phyloP scores from a whole-genome alignment of 2,329 filamentous ascomycete species.

The Aureobasidium sp. region DNA sequence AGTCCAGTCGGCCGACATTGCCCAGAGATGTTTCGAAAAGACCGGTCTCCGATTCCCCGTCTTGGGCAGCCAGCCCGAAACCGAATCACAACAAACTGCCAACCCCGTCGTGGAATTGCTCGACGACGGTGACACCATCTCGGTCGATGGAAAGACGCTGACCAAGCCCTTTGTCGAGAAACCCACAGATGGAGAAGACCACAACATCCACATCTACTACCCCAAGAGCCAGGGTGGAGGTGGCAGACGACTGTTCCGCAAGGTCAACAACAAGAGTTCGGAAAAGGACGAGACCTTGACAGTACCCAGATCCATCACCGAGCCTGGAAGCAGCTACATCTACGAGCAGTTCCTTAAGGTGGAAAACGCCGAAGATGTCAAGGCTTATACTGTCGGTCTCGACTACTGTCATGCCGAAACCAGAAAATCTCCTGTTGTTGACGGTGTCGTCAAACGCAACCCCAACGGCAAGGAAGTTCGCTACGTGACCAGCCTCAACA shows the following conservation, averaged over 20 bases:
- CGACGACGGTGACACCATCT: conserved; percentile 81
- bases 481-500: conserved; percentile 78
- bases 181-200: conserved; percentile 94
- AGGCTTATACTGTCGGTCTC: conserved; percentile 92
- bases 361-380: conserved; percentile 96
- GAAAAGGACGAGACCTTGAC: conserved; percentile 75
- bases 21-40: conserved; percentile 68
- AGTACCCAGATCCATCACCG: conserved; percentile 70
- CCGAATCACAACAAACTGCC: neutral
- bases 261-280: conserved; percentile 98
- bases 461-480: conserved; percentile 95
- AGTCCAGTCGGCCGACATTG: conserved; percentile 68
- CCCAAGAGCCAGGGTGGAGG: conserved; percentile 79
- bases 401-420: conserved; percentile 95
- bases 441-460: conserved; percentile 90
- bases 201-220: conserved; percentile 98
- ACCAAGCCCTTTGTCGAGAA: conserved; percentile 97
- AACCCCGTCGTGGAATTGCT: conserved; percentile 62
- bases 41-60: conserved; percentile 54
- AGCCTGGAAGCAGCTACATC: conserved; percentile 75
- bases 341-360: conserved; percentile 97
- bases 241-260: conserved; percentile 84
- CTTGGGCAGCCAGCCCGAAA: conserved; percentile 3
- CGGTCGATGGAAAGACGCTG: conserved; percentile 73
- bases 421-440: conserved; percentile 91